A percentile compares a stretch with the other conserved stretches of the same genome.
Conservation (phyloP, 2,329 filamentous ascomycete species). For the Sclerotinia subarctica region DNA sequence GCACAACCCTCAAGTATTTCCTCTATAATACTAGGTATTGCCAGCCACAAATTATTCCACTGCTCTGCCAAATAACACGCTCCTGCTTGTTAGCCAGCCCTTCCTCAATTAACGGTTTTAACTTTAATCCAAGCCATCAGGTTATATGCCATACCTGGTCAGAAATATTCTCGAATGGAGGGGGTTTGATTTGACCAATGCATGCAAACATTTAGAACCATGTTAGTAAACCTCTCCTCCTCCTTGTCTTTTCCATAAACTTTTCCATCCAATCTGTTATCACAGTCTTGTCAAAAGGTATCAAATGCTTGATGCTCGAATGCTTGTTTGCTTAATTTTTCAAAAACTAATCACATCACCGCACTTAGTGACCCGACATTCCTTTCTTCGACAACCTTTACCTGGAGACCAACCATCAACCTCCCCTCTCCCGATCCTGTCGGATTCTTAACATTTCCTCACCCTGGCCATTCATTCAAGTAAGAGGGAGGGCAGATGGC, state of each 20-base stretch:
- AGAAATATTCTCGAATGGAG: not conserved
- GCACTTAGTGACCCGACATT: not conserved
- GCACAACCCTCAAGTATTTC: not conserved
- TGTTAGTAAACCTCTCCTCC: not conserved
- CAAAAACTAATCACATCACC: not conserved
- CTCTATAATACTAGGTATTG: not conserved
- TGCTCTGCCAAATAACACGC: not conserved
- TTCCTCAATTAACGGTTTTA: not conserved
- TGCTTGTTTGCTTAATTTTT: not conserved
- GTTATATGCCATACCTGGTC: not conserved
- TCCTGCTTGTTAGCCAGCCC: no score
- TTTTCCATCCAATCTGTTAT: not conserved
- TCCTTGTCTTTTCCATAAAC: not conserved
- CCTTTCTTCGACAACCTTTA: not conserved
- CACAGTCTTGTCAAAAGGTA: not conserved
- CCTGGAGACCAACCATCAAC: not conserved
- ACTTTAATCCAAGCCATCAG: not conserved
- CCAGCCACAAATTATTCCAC: no score
- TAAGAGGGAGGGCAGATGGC: conserved; percentile 27
- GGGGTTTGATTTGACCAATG: not conserved
- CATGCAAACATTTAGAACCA: not conserved
- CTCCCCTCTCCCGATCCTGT: not conserved
- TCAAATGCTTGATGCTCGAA: not conserved
- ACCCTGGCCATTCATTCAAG: conserved; percentile 1
- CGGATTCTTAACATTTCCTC: not conserved